Evolutionary conservation across 371 early-diverging fungal genomes (phyloP), one percentile per base, ranked within the genome.

Genomic region (Syncephalastrum sp.): DNA sequence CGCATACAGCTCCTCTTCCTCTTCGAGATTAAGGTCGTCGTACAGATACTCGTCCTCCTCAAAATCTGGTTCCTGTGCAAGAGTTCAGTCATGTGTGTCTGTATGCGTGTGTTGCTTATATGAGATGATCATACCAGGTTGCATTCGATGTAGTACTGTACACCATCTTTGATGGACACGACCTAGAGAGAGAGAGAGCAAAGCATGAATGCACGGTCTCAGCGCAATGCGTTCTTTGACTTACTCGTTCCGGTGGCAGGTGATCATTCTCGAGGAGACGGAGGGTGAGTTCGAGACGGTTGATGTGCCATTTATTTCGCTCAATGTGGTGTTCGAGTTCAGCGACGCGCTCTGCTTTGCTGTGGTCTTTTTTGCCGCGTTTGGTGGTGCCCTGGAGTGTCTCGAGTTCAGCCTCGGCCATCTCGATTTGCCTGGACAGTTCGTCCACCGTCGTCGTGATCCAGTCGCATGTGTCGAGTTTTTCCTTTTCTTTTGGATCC

Each of bases 401-500:
- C 74, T 98, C 98, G 7, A 86, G 82, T 67, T 97, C 94, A 23
- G 93, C 92, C 68, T 97, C 98, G 33, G 87, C 72, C 19, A 80
- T 82, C 65, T 98, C 97, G 47, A 96, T 87, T 64, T 96, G 97
- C 33, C 91, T 84, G 17, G 82, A 79, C 24, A 98, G 79, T 48
- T 85, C 82, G 63, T 95, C 96, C 6, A 94, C 91, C 25, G 81
- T 83, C 7, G 86, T 84, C 0, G 87, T 75, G 10, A 98, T 79
- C 89, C 94, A 97, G 7, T 87, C 83, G 52, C 87, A 82, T 4
- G 86, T 66, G 23, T 95, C 94, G 23, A 78, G 73, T 63, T 94
- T 95, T 63, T 94, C 92, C 64, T 89, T 88, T 57, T 96, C 97
- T 65, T 88, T 85, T 1, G 98, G 98, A 79, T 98, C 98, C 59